Evolutionary conservation across 345 rosid species (phyloP), one percentile per base, ranked within the genome.

Genomic region (Angophora floribunda): DNA sequence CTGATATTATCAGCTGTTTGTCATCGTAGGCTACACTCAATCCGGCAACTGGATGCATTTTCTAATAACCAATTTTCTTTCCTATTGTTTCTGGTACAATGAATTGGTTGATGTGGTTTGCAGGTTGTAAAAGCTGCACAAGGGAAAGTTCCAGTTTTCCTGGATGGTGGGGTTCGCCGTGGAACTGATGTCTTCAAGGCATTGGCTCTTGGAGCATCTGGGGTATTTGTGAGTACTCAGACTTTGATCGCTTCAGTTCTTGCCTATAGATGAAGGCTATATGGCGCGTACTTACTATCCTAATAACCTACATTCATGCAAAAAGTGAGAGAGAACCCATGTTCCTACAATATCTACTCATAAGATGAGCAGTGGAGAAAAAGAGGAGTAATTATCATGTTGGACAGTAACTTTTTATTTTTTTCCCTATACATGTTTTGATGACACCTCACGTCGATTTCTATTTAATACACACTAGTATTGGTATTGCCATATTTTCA

Each of bases 171-270:
- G 45, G 95, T 98, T 88, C 96, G 99, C 17, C 99, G 98, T 86
- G 99, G 99, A 91, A 98, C 99, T 0, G 99, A 98, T 92, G 99
- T 98, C 85, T 98, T 98, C 91, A 98, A 98, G 94, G 99, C 99
- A 47, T 91, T 98, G 91, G 99, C 99, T 88, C 92, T 98, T 21
- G 99, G 99, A 63, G 99, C 99, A 80, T 94, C 98, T 26, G 99
- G 98, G 90, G 91, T 97, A 89, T 98, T 98, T 92, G 99, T 97
- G 92, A 92, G 99, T 91, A 87, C 49, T 75, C 84, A 41, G 67
- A 86, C n/a, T 13, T 36, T 13, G 45, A 86, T 57, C 57, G 75
- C n/a, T 3, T 32, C 32, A 22, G 75, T 55, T 41, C 51, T 22
- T 75, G 49, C 49, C 28, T 28, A 75, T 75, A 41, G 84, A 75